A percentile compares a stretch with the other conserved stretches of the same genome.
phyloP scores from a whole-genome alignment of 352 stramenopile genomes.

The Pythium scleroteichum region DNA sequence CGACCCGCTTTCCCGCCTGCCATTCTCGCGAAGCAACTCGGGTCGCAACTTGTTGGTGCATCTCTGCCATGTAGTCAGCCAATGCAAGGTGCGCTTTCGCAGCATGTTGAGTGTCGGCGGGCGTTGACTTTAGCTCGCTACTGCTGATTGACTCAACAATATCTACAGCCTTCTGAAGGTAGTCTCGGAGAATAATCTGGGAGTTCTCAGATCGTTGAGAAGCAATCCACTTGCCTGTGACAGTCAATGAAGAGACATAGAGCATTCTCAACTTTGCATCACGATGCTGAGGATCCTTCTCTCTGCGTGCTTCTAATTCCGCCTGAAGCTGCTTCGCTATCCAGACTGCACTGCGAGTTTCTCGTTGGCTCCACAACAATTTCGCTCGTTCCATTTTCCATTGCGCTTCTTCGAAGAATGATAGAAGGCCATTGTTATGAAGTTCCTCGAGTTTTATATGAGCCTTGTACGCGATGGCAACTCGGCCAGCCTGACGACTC shows the following conservation, averaged over 20 bases:
- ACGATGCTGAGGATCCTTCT: conserved; percentile 15
- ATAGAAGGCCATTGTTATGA: conserved; percentile 32
- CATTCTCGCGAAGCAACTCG: conserved; percentile 90
- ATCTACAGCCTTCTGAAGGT: conserved; percentile 82
- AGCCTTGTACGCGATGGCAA: conserved; percentile 68
- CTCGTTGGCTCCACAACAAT: conserved; percentile 74
- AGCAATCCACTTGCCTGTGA: conserved; percentile 92
- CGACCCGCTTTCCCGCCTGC: conserved; percentile 79
- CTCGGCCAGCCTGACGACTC: conserved; percentile 63
- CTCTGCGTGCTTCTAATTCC: conserved; percentile 37
- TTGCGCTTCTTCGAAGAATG: conserved; percentile 44
- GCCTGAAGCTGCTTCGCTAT: conserved; percentile 55
- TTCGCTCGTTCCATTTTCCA: conserved; percentile 82
- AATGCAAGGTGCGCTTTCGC: conserved; percentile 86
- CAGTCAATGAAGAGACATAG: conserved; percentile 62
- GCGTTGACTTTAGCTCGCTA: conserved; percentile 29
- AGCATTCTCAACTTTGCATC: conserved; percentile 46
- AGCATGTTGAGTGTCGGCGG: conserved; percentile 44
- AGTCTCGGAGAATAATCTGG: conserved; percentile 91
- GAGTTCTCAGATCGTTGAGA: conserved; percentile 92
- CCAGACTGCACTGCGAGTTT: conserved; percentile 74
- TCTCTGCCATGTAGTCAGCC: conserved; percentile 90
- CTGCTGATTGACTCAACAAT: conserved; percentile 54
- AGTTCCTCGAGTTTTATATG: conserved; percentile 67
- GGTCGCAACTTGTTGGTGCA: conserved; percentile 87